phyloP scores from a whole-genome alignment of 352 stramenopile genomes.

The Phytophthora pseudosyringae region DNA sequence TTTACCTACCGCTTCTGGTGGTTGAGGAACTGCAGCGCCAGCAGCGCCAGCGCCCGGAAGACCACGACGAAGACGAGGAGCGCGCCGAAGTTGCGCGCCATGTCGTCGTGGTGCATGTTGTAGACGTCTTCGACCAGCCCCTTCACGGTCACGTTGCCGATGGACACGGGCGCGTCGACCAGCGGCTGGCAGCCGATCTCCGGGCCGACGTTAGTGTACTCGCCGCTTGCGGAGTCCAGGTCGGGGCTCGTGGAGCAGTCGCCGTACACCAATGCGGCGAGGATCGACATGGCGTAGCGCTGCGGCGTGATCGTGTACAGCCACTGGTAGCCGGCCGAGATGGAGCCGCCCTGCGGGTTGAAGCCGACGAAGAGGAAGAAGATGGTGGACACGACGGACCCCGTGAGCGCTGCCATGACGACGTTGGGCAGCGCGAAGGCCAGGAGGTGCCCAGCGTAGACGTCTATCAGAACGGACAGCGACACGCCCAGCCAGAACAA shows the following conservation, averaged over 20 bases:
- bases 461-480: conserved; percentile 57
- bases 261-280: conserved; percentile 11
- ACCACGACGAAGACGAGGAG: conserved; percentile 16
- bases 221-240: not conserved
- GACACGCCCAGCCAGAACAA: conserved; percentile 73
- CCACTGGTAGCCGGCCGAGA: conserved; percentile 37
- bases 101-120: conserved; percentile 22
- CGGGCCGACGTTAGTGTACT: conserved; percentile 14
- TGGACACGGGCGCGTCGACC: conserved; percentile 11
- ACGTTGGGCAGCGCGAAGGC: conserved; percentile 43
- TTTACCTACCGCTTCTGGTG: conserved; percentile 27
- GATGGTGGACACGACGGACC: conserved; percentile 44
- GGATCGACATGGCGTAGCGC: conserved; percentile 16
- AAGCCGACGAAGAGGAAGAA: conserved; percentile 63
- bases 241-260: conserved; percentile 18
- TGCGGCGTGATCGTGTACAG: conserved; percentile 19
- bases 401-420: conserved; percentile 39
- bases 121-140: conserved; percentile 22
- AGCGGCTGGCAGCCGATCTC: conserved; percentile 24
- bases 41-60: conserved; percentile 15
- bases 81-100: conserved; percentile 19
- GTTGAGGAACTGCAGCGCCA: conserved; percentile 31
- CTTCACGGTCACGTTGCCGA: conserved; percentile 26
- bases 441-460: conserved; percentile 77
- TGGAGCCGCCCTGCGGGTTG: conserved; percentile 33